A percentile compares a stretch with the other conserved stretches of the same genome.
These are phyloP conservation scores for Coelastrella sp. DNA, from an alignment of 139 green algal genomes.

Conservation along the genomic window DNA sequence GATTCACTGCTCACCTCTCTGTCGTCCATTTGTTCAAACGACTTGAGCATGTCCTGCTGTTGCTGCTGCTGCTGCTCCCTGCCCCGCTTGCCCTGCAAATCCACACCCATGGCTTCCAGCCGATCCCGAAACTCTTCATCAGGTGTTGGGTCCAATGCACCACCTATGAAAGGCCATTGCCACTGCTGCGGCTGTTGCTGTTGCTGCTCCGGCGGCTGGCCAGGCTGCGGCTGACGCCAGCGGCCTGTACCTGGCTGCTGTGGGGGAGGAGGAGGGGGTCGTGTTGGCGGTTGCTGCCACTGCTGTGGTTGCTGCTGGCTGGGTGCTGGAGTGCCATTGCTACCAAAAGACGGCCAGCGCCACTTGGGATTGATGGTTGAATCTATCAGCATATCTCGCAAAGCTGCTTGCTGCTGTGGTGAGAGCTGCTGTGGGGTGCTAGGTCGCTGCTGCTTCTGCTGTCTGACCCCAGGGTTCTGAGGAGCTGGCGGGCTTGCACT, in stretches of 20 bases:
- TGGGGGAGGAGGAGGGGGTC: neutral
- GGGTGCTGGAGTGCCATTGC: neutral
- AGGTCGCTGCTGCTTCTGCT: neutral
- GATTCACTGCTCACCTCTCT: neutral
- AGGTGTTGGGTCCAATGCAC: neutral
- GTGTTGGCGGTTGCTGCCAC: conserved; percentile 6
- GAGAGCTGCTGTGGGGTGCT: conserved; percentile 35
- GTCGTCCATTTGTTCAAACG: conserved; percentile 38
- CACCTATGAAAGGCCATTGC: conserved; percentile 39
- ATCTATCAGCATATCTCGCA: conserved; percentile 35
- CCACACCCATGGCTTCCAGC: conserved; percentile 38
- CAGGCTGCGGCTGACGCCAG: neutral
- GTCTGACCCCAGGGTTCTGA: neutral
- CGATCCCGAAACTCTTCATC: conserved; percentile 10
- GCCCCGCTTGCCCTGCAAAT: conserved; percentile 1
- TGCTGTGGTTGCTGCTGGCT: neutral
- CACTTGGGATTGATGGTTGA: conserved; percentile 40
- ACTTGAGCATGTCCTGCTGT: conserved; percentile 12
- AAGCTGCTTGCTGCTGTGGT: conserved; percentile 21
- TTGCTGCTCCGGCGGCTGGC: neutral
- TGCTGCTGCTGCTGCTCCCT: conserved; percentile 34
- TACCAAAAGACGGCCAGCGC: conserved; percentile 21
- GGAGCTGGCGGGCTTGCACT: neutral
- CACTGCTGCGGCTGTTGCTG: conserved; percentile 11
- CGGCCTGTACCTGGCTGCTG: neutral